phyloP scores from a whole-genome alignment of 192 early-diverging fungal genomes.

The Coemansia brasiliensis region DNA sequence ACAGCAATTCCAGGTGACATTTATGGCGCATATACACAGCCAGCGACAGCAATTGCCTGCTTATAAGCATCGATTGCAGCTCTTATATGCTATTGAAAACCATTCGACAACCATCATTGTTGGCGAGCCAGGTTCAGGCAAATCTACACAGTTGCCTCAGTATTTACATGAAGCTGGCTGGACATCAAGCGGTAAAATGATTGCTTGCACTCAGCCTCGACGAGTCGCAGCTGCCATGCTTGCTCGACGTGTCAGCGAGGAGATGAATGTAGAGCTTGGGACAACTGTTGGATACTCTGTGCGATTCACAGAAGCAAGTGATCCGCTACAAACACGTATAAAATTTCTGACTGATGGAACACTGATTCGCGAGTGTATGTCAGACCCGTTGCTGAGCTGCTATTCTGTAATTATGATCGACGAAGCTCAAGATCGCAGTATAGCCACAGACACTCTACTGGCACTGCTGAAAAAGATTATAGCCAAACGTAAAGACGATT shows the following conservation, averaged over 20 bases:
- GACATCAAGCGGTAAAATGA: constrained; percentile 75
- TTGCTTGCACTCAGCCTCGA: constrained; percentile 96
- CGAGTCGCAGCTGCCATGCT: constrained; percentile 96
- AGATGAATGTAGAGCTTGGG: constrained; percentile 87
- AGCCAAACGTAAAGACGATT: constrained; percentile 66
- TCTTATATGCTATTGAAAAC: constrained; percentile 81
- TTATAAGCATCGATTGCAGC: constrained; percentile 79
- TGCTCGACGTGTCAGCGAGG: constrained; percentile 92
- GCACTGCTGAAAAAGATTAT: constrained; percentile 85
- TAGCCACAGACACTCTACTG: constrained; percentile 88
- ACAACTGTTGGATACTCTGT: constrained; percentile 97
- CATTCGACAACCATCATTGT: constrained; percentile 81
- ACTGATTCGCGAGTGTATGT: constrained; percentile 85
- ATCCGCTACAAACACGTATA: constrained; percentile 81
- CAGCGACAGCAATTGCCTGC: constrained; percentile 85
- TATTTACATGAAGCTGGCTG: constrained; percentile 95
- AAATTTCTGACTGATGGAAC: constrained; percentile 99
- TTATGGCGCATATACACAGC: constrained; percentile 71
- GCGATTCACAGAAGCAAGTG: constrained; percentile 92
- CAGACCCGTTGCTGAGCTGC: constrained; percentile 76
- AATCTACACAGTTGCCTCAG: constrained; percentile 96
- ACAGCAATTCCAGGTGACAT: too few relatives aligned
- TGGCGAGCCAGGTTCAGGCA: constrained; percentile 94
- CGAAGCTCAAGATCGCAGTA: constrained; percentile 93
- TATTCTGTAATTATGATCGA: constrained; percentile 95